Percentiles rank a stretch among this genome's conserved stretches.
Conservation (phyloP, 2,329 filamentous ascomycete species). For the Nemania diffusa region DNA sequence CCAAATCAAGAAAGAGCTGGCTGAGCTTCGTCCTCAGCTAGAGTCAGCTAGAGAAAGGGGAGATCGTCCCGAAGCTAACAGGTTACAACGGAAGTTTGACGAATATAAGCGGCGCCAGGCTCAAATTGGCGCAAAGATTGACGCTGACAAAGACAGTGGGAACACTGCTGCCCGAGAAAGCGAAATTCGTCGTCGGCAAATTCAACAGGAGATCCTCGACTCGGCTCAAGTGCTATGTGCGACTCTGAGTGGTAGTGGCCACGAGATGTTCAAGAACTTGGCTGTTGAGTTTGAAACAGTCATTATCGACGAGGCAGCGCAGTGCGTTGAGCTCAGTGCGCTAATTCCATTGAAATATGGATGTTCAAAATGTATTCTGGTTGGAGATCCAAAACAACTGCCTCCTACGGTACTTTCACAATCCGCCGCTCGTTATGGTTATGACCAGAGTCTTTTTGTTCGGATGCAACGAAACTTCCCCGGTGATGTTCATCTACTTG, state of each 20-base stretch:
- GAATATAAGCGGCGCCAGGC: constrained; percentile 80
- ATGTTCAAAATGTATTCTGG: constrained; percentile 94
- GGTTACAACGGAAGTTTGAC: constrained; percentile 80
- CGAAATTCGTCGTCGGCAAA: constrained; percentile 83
- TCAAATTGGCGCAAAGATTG: constrained; percentile 82
- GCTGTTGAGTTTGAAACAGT: constrained; percentile 98
- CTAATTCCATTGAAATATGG: constrained; percentile 98
- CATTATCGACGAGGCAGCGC: constrained; percentile 96
- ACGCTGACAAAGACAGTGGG: constrained; percentile 86
- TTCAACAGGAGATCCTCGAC: constrained; percentile 92
- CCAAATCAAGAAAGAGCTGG: constrained; percentile 80
- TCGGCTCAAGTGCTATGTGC: constrained; percentile 93
- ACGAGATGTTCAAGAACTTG: constrained; percentile 95
- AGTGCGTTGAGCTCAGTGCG: constrained; percentile 96
- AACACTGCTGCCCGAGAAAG: constrained; percentile 83
- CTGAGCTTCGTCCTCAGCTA: constrained; percentile 75
- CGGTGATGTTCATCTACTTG: constrained; percentile 89
- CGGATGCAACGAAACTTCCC: constrained; percentile 96
- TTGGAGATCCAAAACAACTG: constrained; percentile 96
- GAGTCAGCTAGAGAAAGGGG: constrained; percentile 71
- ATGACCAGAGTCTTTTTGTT: constrained; percentile 98
- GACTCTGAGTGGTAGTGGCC: constrained; percentile 92
- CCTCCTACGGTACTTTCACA: constrained; percentile 96
- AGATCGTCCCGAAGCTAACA: constrained; percentile 59
- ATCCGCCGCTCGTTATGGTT: constrained; percentile 90